A percentile compares a stretch with the other conserved stretches of the same genome.
phyloP scores from a whole-genome alignment of 352 stramenopile species.

The Plasmopara muralis region DNA sequence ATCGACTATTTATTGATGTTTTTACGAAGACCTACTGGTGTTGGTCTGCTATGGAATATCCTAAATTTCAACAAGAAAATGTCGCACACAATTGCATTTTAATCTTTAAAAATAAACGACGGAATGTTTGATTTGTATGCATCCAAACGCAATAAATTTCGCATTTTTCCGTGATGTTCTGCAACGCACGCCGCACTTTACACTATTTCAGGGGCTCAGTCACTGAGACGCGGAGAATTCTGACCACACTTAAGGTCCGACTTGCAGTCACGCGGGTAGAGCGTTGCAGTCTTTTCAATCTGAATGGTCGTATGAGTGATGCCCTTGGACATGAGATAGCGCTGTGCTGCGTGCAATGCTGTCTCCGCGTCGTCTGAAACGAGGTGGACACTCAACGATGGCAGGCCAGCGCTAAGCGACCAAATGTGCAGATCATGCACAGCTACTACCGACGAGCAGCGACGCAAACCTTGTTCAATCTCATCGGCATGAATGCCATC shows the following conservation, averaged over 20 bases:
- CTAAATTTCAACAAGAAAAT: no score
- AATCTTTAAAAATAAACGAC: no score
- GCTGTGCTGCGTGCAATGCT: conserved; percentile 62
- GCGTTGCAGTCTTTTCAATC: conserved; percentile 58
- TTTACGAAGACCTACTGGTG: no score
- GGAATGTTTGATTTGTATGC: no score
- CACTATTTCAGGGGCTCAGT: conserved; percentile 9
- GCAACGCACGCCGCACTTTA: no score
- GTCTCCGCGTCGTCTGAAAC: conserved; percentile 58
- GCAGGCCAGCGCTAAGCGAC: conserved; percentile 89
- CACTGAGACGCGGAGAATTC: conserved; percentile 53
- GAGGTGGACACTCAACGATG: conserved; percentile 91
- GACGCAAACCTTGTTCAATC: conserved; percentile 74
- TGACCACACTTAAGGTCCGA: conserved; percentile 69
- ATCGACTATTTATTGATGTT: no score
- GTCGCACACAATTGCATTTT: no score
- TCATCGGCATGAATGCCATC: conserved; percentile 83
- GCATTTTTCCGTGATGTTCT: no score
- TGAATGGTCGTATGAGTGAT: conserved; percentile 89
- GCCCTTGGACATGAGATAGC: conserved; percentile 60
- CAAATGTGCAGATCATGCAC: conserved; percentile 98
- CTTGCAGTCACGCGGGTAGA: conserved; percentile 69
- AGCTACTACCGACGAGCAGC: conserved; percentile 81
- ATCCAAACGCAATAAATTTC: no score
- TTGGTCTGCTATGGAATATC: no score